These are phyloP conservation scores for Gnetum montanum DNA, from an alignment of 75 land plant genomes.

Conservation along the genomic window DNA sequence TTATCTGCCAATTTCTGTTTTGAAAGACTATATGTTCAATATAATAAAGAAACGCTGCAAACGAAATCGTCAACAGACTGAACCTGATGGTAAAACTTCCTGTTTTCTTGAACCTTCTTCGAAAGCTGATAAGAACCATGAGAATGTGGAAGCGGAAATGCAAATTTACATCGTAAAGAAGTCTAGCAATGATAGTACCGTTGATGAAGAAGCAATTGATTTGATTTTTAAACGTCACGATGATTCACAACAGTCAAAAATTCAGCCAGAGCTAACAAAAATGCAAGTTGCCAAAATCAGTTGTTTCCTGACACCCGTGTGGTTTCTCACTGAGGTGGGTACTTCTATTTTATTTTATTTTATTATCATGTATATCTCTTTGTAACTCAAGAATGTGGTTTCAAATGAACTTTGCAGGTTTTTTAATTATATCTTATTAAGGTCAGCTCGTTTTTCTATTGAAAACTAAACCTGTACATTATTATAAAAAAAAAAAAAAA, in stretches of 20 bases:
- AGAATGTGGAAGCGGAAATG: constrained; percentile 42
- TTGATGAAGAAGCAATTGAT: constrained; percentile 4
- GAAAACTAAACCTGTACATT: too few relatives aligned
- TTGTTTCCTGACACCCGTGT: constrained; percentile 25
- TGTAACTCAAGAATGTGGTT: too few relatives aligned
- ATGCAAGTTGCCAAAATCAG: constrained; percentile 29
- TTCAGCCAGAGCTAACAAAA: constrained; percentile 5
- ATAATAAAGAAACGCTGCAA: constrained; percentile 22
- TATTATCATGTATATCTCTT: too few relatives aligned
- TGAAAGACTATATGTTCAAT: constrained; percentile 58
- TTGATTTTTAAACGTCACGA: constrained; percentile 2
- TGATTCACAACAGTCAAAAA: neutral
- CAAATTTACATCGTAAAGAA: constrained; percentile 32
- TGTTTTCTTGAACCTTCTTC: constrained; percentile 26
- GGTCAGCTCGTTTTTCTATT: too few relatives aligned
- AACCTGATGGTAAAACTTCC: constrained; percentile 17
- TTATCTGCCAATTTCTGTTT: constrained; percentile 70
- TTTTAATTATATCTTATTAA: too few relatives aligned
- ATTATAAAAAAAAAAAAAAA: too few relatives aligned
- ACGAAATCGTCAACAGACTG: constrained; percentile 18
- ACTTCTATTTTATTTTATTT: too few relatives aligned
- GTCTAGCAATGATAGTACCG: constrained; percentile 36
- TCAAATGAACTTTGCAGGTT: too few relatives aligned
- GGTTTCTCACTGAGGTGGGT: constrained; percentile 45
- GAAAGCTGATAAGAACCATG: constrained; percentile 19